Base-by-base conservation (phyloP, 805 yeast species). In the Schwanniomyces vanrijiae region DNA sequence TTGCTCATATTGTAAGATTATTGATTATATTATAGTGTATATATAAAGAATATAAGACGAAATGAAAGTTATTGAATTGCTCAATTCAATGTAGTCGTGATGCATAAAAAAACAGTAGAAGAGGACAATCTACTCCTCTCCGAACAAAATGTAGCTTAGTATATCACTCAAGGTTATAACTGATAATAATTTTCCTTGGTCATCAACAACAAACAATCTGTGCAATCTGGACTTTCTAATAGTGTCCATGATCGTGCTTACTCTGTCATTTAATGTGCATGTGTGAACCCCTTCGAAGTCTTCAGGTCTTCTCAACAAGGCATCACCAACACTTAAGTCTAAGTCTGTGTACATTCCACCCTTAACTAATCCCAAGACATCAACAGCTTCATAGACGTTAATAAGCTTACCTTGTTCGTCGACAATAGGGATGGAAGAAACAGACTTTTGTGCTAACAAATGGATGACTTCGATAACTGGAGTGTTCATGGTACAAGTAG, bases 271-370 rank as follows among this genome's bases (percentile, higher is more conserved):
- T 54, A 83, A 76, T 0, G 97, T 89, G 68, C 99, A 94, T 0
- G 98, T 94, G 68, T 90, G 89, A 11, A 94, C 98, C 49, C 99
- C 99, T 67, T 94, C 98, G 59, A 92, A 94, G 63, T 94, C 97
- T 56, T 91, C 97, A 3, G 96, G 84, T 61, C 96, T 77, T 67
- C 96, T 83, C 83, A 94, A 82, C 44, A 94, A 73, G 0, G 98
- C 98, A 66, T 94, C 97, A 3, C 99, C 99, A 3, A 94, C 97
- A 48, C 92, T 85, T 55, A 94, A 73, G 34, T 90, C 86, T 51
- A 92, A 73, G 66, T 94, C 98, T 31, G 90, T 86, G 61, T 92
- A 90, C 61, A 90, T 84, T 4, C 97, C 97, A 34, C 97, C 96
- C 66, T 91, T 92, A 49, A 94, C 90, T 55, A 94, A 74, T 0